Evolutionary conservation across 2,329 filamentous ascomycete genomes (phyloP).

Genomic region (Neonectria coccinea): DNA sequence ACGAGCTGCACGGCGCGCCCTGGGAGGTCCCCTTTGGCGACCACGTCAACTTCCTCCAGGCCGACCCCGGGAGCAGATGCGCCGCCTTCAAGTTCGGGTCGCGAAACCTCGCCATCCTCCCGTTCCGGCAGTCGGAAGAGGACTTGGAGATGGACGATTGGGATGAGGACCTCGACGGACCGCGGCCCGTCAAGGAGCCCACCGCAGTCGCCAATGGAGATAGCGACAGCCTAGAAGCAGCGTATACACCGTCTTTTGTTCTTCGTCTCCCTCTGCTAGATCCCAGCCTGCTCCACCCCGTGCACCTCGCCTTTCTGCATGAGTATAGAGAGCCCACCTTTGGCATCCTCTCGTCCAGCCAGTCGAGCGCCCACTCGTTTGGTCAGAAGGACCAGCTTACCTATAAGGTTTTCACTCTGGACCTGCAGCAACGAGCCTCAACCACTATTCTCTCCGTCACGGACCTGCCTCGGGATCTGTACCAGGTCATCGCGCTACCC

Average conservation of each 20-base stretch:
- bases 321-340: conserved; percentile 99
- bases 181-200: conserved; percentile 64
- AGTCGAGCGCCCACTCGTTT: conserved; percentile 79
- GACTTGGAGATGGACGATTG: conserved; percentile 93
- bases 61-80: conserved; percentile 92
- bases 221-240: conserved; percentile 63
- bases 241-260: conserved; percentile 93
- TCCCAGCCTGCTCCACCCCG: conserved; percentile 85
- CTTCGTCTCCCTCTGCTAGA: conserved; percentile 90
- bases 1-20: conserved; percentile 84
- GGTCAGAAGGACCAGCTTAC: conserved; percentile 87
- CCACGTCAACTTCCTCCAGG: conserved; percentile 83
- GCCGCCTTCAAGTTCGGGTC: conserved; percentile 93
- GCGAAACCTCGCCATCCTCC: conserved; percentile 90
- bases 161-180: conserved; percentile 83
- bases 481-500: conserved; percentile 83
- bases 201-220: conserved; percentile 51
- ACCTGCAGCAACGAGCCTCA: conserved; percentile 91
- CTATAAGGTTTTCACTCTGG: conserved; percentile 95
- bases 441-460: conserved; percentile 91
- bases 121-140: conserved; percentile 87
- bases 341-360: conserved; percentile 86
- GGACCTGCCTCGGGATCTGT: conserved; percentile 88
- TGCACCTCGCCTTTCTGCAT: conserved; percentile 92
- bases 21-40: conserved; percentile 82